Evolutionary conservation across 2,329 filamentous ascomycete genomes (phyloP).

Genomic region (Colletotrichum siamense): DNA sequence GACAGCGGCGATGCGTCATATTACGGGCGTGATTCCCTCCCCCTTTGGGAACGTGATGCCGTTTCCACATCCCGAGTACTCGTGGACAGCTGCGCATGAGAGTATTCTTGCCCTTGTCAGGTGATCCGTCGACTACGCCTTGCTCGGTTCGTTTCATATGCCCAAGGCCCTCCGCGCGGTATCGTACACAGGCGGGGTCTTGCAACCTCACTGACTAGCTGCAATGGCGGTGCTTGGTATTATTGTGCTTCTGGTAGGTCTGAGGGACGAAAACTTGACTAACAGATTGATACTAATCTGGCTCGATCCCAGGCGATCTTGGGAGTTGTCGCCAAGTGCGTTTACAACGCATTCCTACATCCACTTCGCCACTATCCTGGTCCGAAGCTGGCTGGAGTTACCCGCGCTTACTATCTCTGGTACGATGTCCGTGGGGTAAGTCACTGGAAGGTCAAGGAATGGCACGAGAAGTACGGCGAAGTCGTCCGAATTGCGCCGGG

Average conservation of each 20-base stretch:
- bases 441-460: constrained; percentile 18
- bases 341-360: constrained; percentile 34
- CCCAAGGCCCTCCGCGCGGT: not conserved
- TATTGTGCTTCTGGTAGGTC: not conserved
- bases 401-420: constrained; percentile 14
- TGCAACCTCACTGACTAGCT: not conserved
- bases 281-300: not conserved
- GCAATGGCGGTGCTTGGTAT: not conserved
- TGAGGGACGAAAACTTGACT: not conserved
- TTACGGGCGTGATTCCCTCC: not conserved
- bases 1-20: constrained; percentile 5
- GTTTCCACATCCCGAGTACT: not conserved
- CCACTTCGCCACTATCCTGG: constrained; percentile 35
- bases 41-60: not conserved
- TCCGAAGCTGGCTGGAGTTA: constrained; percentile 27
- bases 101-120: not conserved
- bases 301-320: not conserved
- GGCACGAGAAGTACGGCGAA: constrained; percentile 30
- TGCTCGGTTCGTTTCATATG: not conserved
- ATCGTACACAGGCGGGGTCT: not conserved
- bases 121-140: not conserved
- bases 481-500: constrained; percentile 46
- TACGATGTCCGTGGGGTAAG: constrained; percentile 12
- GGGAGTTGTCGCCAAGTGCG: constrained; percentile 1
- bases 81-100: not conserved